Percentiles rank a stretch among this genome's conserved stretches.
Evolutionary conservation across 495 filamentous ascomycete genomes (phyloP).

Genomic region (Penicillium manginii): DNA sequence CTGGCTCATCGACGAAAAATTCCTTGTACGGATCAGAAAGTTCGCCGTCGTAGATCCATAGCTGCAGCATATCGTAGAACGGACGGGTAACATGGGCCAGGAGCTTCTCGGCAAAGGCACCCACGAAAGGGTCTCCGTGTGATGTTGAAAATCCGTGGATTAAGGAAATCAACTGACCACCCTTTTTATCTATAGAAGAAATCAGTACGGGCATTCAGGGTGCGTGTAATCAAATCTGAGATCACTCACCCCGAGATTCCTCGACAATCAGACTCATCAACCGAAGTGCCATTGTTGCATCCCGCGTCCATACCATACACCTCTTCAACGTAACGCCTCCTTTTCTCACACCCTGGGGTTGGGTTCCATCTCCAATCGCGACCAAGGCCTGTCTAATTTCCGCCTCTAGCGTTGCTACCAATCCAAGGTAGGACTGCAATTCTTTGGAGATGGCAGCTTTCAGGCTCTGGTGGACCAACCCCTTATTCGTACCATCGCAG

Average conservation of each 20-base stretch:
- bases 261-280: conserved; percentile 94
- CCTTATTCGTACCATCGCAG: conserved; percentile 71
- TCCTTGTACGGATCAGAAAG: conserved; percentile 93
- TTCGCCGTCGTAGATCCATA: conserved; percentile 99
- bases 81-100: conserved; percentile 90
- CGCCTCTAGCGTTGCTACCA: conserved; percentile 92
- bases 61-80: conserved; percentile 94
- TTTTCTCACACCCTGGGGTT: conserved; percentile 71
- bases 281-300: conserved; percentile 94
- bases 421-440: conserved; percentile 85
- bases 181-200: conserved; percentile 65
- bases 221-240: not conserved
- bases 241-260: conserved; percentile 70
- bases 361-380: conserved; percentile 65
- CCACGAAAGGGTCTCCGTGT: conserved; percentile 94
- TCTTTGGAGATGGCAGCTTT: conserved; percentile 87
- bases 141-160: conserved; percentile 93
- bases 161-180: conserved; percentile 90
- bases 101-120: conserved; percentile 90
- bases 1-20: conserved; percentile 90
- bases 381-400: conserved; percentile 81
- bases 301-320: conserved; percentile 96
- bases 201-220: conserved; percentile 23
- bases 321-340: conserved; percentile 94
- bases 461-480: conserved; percentile 87